Evolutionary conservation across 208 protist genomes (phyloP).

Genomic region (Trypanosoma lewisi): DNA sequence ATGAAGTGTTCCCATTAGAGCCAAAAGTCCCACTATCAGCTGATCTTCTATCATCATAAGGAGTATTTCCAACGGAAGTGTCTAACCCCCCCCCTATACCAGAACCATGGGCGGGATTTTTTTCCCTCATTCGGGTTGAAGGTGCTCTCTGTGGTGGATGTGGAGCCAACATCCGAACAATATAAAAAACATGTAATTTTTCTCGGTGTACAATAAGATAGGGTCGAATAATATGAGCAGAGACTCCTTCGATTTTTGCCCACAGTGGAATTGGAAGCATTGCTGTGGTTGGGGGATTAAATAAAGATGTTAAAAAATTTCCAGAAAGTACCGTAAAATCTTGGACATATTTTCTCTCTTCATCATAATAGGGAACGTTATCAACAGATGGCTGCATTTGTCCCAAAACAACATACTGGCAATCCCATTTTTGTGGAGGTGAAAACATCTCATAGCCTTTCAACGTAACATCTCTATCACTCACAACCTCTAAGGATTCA

Average conservation of each 20-base stretch:
- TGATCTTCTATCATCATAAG: background rate
- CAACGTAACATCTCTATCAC: constrained; percentile 45
- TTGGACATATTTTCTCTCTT: constrained; percentile 22
- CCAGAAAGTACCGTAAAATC: constrained; percentile 43
- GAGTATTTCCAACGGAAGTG: background rate
- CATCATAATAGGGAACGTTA: constrained; percentile 13
- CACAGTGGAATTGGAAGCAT: constrained; percentile 46
- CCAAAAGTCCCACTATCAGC: background rate
- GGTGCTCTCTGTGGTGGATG: background rate
- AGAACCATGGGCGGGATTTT: background rate
- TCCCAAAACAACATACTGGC: constrained; percentile 29
- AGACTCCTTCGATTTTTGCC: constrained; percentile 32
- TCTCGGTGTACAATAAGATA: constrained; percentile 32
- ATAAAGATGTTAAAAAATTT: constrained; percentile 23
- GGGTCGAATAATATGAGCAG: constrained; percentile 30
- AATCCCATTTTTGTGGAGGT: constrained; percentile 37
- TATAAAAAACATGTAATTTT: constrained; percentile 52
- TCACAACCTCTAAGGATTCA: constrained; percentile 17
- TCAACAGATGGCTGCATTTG: constrained; percentile 15
- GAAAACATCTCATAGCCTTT: constrained; percentile 52
- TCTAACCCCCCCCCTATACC: background rate
- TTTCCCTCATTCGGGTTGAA: background rate
- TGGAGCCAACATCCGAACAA: constrained; percentile 26
- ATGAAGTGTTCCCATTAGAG: background rate
- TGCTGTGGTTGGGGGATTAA: constrained; percentile 21